Conservation (phyloP, 371 early-diverging fungal genomes). For the Mucor velutinosus region DNA sequence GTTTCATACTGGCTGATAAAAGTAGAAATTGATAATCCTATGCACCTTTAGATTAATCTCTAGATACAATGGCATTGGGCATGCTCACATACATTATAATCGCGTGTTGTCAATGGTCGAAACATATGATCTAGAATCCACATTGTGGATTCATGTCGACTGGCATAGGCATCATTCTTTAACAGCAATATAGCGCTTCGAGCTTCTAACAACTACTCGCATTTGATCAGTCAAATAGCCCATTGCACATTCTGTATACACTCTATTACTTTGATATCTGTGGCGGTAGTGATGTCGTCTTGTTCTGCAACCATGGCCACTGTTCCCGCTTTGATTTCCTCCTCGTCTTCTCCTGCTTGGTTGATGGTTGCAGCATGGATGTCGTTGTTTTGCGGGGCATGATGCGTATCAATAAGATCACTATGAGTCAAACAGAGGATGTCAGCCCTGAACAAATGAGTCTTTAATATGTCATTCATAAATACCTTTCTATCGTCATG, state of each 20-base stretch:
- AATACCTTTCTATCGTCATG: not conserved
- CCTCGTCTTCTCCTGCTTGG: not conserved
- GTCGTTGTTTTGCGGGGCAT: not conserved
- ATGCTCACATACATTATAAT: slow-evolving; percentile 20
- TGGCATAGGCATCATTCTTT: slow-evolving; percentile 4
- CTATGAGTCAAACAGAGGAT: not conserved
- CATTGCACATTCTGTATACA: not conserved
- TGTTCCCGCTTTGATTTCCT: not conserved
- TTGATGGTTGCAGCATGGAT: not conserved
- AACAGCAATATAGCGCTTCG: slow-evolving; percentile 24
- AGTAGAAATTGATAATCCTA: slow-evolving; percentile 24
- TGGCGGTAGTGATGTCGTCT: not conserved
- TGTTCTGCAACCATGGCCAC: not conserved
- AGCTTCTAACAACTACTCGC: slow-evolving; percentile 16
- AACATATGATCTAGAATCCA: slow-evolving; percentile 30
- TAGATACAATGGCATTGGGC: not conserved
- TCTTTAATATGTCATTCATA: too few relatives aligned
- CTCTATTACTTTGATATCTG: not conserved
- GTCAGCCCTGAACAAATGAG: too few relatives aligned
- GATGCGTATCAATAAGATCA: not conserved
- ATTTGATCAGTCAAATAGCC: not conserved
- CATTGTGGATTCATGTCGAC: slow-evolving; percentile 18
- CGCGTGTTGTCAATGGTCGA: slow-evolving; percentile 18
- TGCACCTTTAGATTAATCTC: not conserved
- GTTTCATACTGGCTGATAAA: slow-evolving; percentile 16